Percentiles rank a stretch among this genome's conserved stretches.
phyloP scores from a whole-genome alignment of 179 eudicot genomes.

The Amaranthus tricolor region DNA sequence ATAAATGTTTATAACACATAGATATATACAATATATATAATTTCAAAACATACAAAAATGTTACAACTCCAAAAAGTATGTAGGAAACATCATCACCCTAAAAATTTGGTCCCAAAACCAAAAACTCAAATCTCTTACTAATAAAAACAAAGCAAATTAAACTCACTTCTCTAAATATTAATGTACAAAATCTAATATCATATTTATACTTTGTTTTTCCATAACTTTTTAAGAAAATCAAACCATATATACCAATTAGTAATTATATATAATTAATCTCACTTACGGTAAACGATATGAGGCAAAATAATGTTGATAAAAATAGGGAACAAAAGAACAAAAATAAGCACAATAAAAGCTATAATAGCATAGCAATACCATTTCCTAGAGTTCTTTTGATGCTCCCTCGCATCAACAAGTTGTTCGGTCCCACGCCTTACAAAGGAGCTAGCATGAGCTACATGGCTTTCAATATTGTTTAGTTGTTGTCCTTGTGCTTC shows the following conservation, averaged over 20 bases:
- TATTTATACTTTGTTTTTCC: background rate
- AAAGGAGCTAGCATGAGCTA: conserved; percentile 74
- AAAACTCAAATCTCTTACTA: background rate
- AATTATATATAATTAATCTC: no score
- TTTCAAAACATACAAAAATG: background rate
- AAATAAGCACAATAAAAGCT: conserved; percentile 33
- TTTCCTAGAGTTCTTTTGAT: conserved; percentile 61
- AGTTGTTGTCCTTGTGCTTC: conserved; percentile 89
- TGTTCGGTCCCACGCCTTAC: conserved; percentile 69
- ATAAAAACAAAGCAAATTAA: background rate
- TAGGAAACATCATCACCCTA: background rate
- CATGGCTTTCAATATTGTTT: conserved; percentile 69
- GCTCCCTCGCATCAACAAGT: conserved; percentile 54
- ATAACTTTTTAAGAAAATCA: background rate
- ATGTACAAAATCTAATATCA: conserved; percentile 11
- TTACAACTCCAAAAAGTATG: background rate
- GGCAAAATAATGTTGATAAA: conserved; percentile 36
- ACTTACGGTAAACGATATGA: conserved; percentile 11
- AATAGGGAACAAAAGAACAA: conserved; percentile 43
- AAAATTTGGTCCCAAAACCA: background rate
- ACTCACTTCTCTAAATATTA: conserved; percentile 4
- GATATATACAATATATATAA: no score
- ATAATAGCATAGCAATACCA: conserved; percentile 49
- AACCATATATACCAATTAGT: background rate
- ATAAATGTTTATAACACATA: no score